These are phyloP conservation scores for Lecanicillium sp. DNA, from an alignment of 2,329 filamentous ascomycete species.

Conservation along the genomic window DNA sequence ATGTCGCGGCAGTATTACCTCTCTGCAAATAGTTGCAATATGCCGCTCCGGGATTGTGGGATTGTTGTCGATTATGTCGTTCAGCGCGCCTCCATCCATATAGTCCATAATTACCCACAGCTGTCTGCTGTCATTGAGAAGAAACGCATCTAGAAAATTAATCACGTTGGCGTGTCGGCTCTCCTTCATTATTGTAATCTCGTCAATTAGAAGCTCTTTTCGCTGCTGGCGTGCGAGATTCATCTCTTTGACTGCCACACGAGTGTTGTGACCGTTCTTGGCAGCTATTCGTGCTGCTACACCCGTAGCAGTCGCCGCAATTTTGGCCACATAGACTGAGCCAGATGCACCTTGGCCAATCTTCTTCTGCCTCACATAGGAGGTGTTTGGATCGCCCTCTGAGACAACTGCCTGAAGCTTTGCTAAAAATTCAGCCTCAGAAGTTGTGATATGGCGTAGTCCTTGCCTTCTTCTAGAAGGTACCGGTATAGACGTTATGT, in stretches of 20 bases:
- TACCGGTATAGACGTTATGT: not conserved
- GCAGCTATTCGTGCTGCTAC: constrained; percentile 72
- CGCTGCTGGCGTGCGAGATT: constrained; percentile 93
- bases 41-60: constrained; percentile 88
- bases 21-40: constrained; percentile 91
- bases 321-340: constrained; percentile 96
- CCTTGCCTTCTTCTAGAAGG: constrained; percentile 5
- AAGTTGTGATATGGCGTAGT: constrained; percentile 60
- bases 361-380: constrained; percentile 99
- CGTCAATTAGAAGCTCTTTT: constrained; percentile 97
- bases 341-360: constrained; percentile 97
- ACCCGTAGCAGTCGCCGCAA: constrained; percentile 80
- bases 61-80: constrained; percentile 98
- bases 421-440: constrained; percentile 93
- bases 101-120: constrained; percentile 99
- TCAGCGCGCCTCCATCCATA: constrained; percentile 96
- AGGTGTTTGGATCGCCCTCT: constrained; percentile 86
- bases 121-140: constrained; percentile 88
- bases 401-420: constrained; percentile 91
- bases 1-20: constrained; percentile 52
- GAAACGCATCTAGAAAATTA: constrained; percentile 94
- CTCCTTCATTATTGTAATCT: constrained; percentile 99
- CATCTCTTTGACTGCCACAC: constrained; percentile 99
- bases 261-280: constrained; percentile 70
- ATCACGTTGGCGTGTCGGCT: constrained; percentile 97